Percentiles rank a stretch among this genome's conserved stretches.
Conservation (phyloP, 352 stramenopile genomes). For the Pythium apleroticum region DNA sequence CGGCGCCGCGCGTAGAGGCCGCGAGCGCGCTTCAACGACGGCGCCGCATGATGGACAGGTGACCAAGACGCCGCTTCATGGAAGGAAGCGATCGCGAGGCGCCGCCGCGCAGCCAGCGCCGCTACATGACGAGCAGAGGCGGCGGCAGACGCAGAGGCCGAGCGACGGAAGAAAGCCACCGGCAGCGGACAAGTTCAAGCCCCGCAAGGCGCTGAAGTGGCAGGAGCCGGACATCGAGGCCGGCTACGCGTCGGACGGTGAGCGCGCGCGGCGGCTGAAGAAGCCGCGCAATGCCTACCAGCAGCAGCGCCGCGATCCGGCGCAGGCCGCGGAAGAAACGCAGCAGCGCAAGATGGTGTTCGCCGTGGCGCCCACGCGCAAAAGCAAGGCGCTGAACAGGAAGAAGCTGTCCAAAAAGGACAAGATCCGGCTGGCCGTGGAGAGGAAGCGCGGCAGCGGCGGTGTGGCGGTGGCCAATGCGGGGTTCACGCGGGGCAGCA, state of each 20-base stretch:
- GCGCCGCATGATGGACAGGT: neutral
- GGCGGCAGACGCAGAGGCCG: too few species aligned
- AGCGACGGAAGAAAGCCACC: too few species aligned
- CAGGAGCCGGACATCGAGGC: neutral
- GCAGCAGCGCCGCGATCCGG: constrained; percentile 1
- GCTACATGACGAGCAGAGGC: neutral
- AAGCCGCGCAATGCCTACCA: constrained; percentile 3
- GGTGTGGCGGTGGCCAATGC: neutral
- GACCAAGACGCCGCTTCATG: neutral
- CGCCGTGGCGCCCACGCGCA: constrained; percentile 12
- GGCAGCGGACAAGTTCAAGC: neutral
- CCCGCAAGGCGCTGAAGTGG: neutral
- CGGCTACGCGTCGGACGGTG: neutral
- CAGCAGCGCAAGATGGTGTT: constrained; percentile 6
- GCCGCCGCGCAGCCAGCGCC: neutral
- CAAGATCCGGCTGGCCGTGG: constrained; percentile 10
- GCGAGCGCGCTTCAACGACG: neutral
- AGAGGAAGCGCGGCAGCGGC: neutral
- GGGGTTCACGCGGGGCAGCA: constrained; percentile 1
- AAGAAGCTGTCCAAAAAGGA: constrained; percentile 23
- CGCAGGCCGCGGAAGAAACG: neutral
- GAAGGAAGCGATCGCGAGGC: constrained; percentile 3
- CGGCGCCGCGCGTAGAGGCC: neutral
- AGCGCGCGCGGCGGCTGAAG: neutral
- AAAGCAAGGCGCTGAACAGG: constrained; percentile 13